These are phyloP conservation scores for Pueraria montana DNA, from an alignment of 306 rosid genomes.

Conservation along the genomic window DNA sequence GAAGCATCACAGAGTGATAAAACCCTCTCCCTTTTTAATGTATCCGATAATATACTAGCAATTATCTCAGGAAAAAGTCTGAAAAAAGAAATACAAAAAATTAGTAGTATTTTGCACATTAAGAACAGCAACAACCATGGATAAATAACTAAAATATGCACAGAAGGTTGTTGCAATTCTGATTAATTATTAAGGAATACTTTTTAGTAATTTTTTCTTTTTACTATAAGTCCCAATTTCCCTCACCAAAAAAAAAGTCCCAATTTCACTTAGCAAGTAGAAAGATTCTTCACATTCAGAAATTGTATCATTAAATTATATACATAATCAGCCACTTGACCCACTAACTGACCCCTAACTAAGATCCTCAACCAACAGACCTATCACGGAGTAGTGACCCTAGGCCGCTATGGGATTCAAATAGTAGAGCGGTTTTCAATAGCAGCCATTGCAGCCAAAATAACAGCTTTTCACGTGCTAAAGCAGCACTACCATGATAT, in stretches of 20 bases:
- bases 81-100: constrained; percentile 49
- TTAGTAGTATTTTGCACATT: constrained; percentile 31
- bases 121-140: constrained; percentile 31
- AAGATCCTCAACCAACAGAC: too few species aligned
- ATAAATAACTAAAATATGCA: constrained; percentile 26
- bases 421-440: not conserved
- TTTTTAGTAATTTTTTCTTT: not conserved
- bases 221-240: constrained; percentile 7
- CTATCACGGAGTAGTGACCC: not conserved
- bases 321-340: too few species aligned
- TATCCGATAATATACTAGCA: constrained; percentile 78
- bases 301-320: not conserved
- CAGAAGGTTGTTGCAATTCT: constrained; percentile 32
- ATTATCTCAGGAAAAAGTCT: constrained; percentile 86
- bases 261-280: constrained; percentile 18
- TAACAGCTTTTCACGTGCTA: not conserved
- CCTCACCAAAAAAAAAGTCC: too few species aligned
- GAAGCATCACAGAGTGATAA: constrained; percentile 83
- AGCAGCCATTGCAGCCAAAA: not conserved
- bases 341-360: too few species aligned
- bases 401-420: not conserved
- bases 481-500: not conserved
- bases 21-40: constrained; percentile 77
- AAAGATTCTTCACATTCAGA: not conserved
- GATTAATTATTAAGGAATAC: constrained; percentile 10